Evolutionary conservation across 345 rosid genomes (phyloP).

Genomic region (Eucalyptus caleyi): DNA sequence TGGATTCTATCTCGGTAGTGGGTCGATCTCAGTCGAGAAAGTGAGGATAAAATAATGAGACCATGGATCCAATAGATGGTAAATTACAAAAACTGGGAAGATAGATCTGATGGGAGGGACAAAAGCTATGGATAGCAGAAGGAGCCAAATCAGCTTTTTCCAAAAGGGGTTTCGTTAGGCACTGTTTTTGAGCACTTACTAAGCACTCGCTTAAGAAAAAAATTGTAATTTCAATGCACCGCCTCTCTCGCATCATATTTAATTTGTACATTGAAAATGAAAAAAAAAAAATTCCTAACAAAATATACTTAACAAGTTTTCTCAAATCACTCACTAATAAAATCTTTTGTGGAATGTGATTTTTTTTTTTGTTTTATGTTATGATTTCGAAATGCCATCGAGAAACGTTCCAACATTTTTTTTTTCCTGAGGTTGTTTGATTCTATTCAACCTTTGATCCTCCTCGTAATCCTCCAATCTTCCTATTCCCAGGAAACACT

Average conservation of each 20-base stretch:
- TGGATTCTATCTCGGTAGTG: not conserved
- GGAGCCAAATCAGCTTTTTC: constrained; percentile 10
- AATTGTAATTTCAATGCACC: not conserved
- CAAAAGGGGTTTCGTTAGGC: not conserved
- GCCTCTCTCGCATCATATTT: not conserved
- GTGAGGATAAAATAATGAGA: not conserved
- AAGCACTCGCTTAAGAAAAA: not conserved
- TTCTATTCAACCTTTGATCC: not conserved
- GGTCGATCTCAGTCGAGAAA: not conserved
- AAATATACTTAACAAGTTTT: not conserved
- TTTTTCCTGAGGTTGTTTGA: not conserved
- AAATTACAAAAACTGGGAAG: not conserved
- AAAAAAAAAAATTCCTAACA: not conserved
- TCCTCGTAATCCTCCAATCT: not conserved
- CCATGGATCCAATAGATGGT: not conserved
- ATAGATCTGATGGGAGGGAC: not conserved
- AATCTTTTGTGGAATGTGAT: not conserved
- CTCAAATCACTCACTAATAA: not conserved
- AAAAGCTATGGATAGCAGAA: constrained; percentile 8
- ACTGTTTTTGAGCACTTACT: not conserved
- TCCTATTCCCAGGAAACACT: not conserved
- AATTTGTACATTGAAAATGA: not conserved
- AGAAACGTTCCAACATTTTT: constrained; percentile 29
- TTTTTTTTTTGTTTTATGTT: not conserved
- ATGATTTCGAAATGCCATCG: constrained; percentile 20